Evolutionary conservation across 441 rosid species (phyloP).

Genomic region (Syzygium syzygioides): DNA sequence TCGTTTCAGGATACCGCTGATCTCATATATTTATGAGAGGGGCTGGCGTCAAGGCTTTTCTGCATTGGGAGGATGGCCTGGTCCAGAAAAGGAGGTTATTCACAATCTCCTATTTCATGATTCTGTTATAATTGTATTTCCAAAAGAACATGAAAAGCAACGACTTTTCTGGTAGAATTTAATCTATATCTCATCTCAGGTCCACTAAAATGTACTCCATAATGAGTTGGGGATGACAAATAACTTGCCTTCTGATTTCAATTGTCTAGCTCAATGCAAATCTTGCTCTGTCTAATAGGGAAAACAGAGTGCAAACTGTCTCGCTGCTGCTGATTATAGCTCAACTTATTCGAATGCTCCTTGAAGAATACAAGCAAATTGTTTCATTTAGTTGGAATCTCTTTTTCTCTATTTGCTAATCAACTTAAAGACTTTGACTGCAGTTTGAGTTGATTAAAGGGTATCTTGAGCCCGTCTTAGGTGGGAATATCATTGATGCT

Average conservation of each 20-base stretch:
- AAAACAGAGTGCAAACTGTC: neutral
- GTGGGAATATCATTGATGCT: conserved; percentile 80
- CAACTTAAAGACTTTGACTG: neutral
- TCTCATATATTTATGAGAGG: conserved; percentile 75
- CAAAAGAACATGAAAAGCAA: neutral
- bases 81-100: conserved; percentile 9
- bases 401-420: neutral
- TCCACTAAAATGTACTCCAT: neutral
- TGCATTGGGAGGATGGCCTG: conserved; percentile 69
- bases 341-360: neutral
- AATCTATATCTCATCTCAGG: neutral
- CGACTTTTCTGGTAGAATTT: neutral
- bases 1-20: conserved; percentile 42
- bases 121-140: neutral
- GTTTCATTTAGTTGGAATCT: neutral
- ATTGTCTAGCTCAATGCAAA: neutral
- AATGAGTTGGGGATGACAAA: neutral
- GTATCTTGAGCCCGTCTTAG: conserved; percentile 65
- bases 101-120: neutral
- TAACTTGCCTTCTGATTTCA: neutral
- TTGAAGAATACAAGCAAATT: neutral
- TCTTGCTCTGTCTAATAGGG: neutral
- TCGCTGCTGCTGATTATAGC: neutral
- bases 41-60: conserved; percentile 86
- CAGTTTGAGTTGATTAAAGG: conserved; percentile 83